Percentiles rank a stretch among this genome's conserved stretches.
phyloP scores from a whole-genome alignment of 192 early-diverging fungal species.

The Entrophospora sp. region DNA sequence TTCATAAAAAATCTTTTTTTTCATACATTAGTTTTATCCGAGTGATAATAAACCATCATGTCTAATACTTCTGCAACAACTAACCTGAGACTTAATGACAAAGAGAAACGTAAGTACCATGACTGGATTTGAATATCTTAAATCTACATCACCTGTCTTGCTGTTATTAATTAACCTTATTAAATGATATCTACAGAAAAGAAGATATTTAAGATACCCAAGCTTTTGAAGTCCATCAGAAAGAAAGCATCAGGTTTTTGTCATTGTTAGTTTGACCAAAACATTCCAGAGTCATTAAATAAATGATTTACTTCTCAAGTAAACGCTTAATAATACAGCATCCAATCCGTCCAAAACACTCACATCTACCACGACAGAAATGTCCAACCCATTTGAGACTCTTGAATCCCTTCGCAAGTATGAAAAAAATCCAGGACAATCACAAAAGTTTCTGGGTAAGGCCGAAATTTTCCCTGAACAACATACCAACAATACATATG shows the following conservation, averaged over 20 bases:
- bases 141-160: background rate
- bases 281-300: background rate
- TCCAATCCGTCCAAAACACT: background rate
- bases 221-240: background rate
- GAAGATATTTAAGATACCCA: background rate
- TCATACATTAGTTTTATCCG: no score
- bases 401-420: background rate
- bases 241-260: background rate
- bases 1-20: no score
- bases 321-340: background rate
- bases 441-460: background rate
- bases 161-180: background rate
- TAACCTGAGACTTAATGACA: no score
- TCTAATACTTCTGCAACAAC: no score
- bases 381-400: background rate
- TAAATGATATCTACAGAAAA: background rate
- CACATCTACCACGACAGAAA: background rate
- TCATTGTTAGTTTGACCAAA: no score
- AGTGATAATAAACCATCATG: no score
- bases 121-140: background rate
- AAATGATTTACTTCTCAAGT: background rate
- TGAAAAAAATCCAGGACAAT: background rate
- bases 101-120: background rate
- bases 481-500: background rate
- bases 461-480: background rate